Conservation (phyloP, 345 rosid genomes). For the Salix purpurea region DNA sequence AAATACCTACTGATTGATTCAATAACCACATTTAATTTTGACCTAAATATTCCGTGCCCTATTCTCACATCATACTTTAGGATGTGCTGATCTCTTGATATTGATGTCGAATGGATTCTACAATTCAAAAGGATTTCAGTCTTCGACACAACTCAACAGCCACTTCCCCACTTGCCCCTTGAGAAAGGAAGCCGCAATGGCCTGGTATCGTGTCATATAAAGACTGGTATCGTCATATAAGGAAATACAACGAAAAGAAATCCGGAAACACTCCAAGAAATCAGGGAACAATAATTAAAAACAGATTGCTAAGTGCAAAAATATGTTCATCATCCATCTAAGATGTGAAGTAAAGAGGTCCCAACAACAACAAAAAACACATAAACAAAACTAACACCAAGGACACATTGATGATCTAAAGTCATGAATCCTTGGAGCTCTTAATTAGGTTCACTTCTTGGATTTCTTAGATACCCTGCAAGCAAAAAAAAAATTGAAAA, state of each 20-base stretch:
- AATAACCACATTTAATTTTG: too few species aligned
- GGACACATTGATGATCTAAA: not conserved
- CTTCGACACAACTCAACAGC: too few species aligned
- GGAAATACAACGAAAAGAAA: not conserved
- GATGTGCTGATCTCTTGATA: too few species aligned
- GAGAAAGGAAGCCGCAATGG: too few species aligned
- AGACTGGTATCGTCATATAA: not conserved
- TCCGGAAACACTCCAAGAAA: not conserved
- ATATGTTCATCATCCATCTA: not conserved
- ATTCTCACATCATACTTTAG: too few species aligned
- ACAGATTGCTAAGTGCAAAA: not conserved
- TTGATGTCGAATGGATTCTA: too few species aligned
- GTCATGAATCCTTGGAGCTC: not conserved
- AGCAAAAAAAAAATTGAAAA: not conserved
- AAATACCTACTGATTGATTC: too few species aligned
- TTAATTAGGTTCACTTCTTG: not conserved
- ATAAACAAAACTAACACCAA: not conserved
- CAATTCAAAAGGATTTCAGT: too few species aligned
- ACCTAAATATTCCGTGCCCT: too few species aligned
- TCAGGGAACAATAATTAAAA: not conserved
- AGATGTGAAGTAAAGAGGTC: not conserved
- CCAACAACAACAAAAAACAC: not conserved
- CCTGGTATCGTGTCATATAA: not conserved
- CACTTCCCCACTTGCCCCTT: too few species aligned
- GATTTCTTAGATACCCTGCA: not conserved